Evolutionary conservation across 2,329 filamentous ascomycete genomes (phyloP).

Genomic region (Alternaria ethzedia): DNA sequence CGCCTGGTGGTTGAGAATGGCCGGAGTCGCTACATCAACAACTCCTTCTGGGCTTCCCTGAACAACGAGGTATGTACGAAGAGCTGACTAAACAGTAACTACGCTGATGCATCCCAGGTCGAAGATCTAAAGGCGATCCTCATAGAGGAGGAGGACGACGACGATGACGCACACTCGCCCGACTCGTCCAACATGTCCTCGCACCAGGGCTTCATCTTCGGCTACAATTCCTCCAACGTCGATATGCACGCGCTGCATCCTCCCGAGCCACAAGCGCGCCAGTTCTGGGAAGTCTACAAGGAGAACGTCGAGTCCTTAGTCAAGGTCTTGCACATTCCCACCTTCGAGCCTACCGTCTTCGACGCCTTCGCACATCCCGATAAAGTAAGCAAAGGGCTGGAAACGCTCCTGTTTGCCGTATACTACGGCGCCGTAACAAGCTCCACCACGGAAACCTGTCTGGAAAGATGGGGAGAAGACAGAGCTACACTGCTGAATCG

Average conservation of each 20-base stretch:
- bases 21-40: constrained; percentile 75
- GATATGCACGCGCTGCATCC: constrained; percentile 71
- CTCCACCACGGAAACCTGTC: constrained; percentile 56
- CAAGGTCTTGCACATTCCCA: constrained; percentile 74
- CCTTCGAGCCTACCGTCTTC: constrained; percentile 66
- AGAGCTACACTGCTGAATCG: constrained; percentile 57
- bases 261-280: constrained; percentile 65
- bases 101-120: constrained; percentile 50
- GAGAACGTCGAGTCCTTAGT: constrained; percentile 77
- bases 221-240: constrained; percentile 73
- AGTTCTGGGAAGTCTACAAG: constrained; percentile 73
- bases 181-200: constrained; percentile 43
- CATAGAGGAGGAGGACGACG: constrained; percentile 66
- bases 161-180: constrained; percentile 59
- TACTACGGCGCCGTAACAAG: constrained; percentile 66
- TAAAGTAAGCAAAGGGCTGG: constrained; percentile 63
- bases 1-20: constrained; percentile 74
- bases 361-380: constrained; percentile 66
- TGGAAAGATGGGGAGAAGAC: constrained; percentile 58
- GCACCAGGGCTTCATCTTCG: constrained; percentile 76
- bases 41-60: constrained; percentile 76
- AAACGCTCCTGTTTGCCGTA: constrained; percentile 67
- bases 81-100: not conserved
- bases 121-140: constrained; percentile 68
- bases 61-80: constrained; percentile 69